Evolutionary conservation across 306 rosid species (phyloP).

Genomic region (Hylodesmum podocarpum): DNA sequence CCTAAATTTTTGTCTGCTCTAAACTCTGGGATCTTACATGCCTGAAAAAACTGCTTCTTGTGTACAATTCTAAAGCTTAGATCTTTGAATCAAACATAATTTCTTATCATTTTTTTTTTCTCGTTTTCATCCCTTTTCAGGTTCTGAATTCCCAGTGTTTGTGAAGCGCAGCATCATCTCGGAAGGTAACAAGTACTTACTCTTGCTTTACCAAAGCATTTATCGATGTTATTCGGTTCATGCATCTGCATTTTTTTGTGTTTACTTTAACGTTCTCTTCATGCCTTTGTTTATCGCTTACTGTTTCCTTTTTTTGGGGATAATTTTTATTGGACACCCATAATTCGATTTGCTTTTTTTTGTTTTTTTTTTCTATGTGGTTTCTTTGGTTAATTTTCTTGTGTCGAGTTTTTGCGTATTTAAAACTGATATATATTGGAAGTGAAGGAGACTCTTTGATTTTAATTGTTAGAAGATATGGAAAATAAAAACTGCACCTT

Average conservation of each 20-base stretch:
- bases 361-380: neutral
- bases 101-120: slow-evolving; percentile 15
- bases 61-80: slow-evolving; percentile 32
- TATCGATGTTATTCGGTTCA: neutral
- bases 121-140: slow-evolving; percentile 34
- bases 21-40: slow-evolving; percentile 24
- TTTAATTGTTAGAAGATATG: slow-evolving; percentile 16
- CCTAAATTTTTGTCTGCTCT: slow-evolving; percentile 38
- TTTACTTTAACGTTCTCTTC: neutral
- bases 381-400: slow-evolving; percentile 13
- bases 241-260: slow-evolving; percentile 33
- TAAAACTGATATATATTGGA: slow-evolving; percentile 16
- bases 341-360: slow-evolving; percentile 6
- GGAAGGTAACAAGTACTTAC: slow-evolving; percentile 35
- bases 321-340: neutral
- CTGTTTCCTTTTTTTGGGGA: neutral
- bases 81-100: slow-evolving; percentile 29
- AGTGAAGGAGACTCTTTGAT: neutral
- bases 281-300: neutral
- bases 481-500: slow-evolving; percentile 4
- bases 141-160: slow-evolving; percentile 27
- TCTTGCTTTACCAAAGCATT: slow-evolving; percentile 3
- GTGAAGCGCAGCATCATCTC: slow-evolving; percentile 25
- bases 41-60: neutral
- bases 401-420: neutral